These are phyloP conservation scores for Chlamydomonas applanata DNA, from an alignment of 139 green algal species.

Conservation along the genomic window DNA sequence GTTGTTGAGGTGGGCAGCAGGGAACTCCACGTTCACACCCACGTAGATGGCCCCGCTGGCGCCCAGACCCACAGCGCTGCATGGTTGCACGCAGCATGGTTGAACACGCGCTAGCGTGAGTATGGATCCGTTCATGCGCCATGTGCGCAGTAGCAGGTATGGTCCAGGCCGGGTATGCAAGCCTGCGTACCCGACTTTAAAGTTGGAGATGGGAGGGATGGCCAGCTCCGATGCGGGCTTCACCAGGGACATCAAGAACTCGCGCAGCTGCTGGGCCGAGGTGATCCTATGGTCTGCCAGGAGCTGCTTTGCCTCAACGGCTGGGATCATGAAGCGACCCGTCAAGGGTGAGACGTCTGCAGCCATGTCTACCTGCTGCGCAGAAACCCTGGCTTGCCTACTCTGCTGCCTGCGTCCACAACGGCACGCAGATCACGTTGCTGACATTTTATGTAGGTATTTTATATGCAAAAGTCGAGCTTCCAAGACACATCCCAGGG, in stretches of 20 bases:
- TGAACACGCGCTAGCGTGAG: slow-evolving; percentile 1
- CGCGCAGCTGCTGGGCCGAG: slow-evolving; percentile 23
- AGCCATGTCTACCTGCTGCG: too few species aligned
- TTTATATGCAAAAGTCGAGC: too few species aligned
- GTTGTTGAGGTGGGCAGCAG: slow-evolving; percentile 66
- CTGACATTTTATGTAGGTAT: too few species aligned
- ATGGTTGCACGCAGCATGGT: neutral
- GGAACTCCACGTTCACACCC: slow-evolving; percentile 88
- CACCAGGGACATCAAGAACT: slow-evolving; percentile 65
- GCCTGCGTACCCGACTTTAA: slow-evolving; percentile 62
- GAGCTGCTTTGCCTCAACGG: slow-evolving; percentile 44
- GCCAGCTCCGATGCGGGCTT: slow-evolving; percentile 58
- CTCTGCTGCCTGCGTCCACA: too few species aligned
- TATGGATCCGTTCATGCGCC: slow-evolving; percentile 6
- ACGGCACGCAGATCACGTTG: too few species aligned
- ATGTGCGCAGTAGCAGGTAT: too few species aligned
- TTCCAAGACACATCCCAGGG: too few species aligned
- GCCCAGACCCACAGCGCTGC: slow-evolving; percentile 73
- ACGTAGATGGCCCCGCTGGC: slow-evolving; percentile 75
- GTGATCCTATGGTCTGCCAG: slow-evolving; percentile 23
- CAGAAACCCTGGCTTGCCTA: too few species aligned
- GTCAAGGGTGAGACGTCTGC: too few species aligned
- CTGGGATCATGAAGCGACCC: slow-evolving; percentile 31
- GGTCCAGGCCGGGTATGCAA: too few species aligned
- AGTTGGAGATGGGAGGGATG: slow-evolving; percentile 70